Conservation (phyloP, 768 basidiomycete genomes). For the Boletus bicolor region DNA sequence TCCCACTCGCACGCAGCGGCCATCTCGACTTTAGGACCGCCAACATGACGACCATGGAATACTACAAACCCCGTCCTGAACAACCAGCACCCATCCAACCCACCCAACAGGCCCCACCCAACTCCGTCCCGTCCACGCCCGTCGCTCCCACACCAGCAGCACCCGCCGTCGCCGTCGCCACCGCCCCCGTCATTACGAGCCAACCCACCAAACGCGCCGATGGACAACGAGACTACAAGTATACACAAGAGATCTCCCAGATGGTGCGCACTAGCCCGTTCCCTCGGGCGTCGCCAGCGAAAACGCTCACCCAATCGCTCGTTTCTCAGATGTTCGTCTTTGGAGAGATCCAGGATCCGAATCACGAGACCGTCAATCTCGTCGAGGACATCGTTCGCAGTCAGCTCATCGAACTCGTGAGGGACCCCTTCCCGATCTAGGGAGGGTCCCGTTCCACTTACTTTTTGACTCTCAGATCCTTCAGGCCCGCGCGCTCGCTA, state of each 20-base stretch:
- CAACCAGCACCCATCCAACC: slow-evolving; percentile 18
- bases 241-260: slow-evolving; percentile 88
- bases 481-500: slow-evolving; percentile 83
- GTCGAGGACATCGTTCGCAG: slow-evolving; percentile 94
- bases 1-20: background rate
- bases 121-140: slow-evolving; percentile 22
- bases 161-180: slow-evolving; percentile 6
- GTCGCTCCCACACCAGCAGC: slow-evolving; percentile 5
- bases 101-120: slow-evolving; percentile 5
- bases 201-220: slow-evolving; percentile 19
- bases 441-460: background rate
- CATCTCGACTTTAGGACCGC: too few relatives aligned
- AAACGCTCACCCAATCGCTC: background rate
- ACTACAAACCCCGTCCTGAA: slow-evolving; percentile 29
- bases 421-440: background rate
- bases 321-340: slow-evolving; percentile 87
- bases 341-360: slow-evolving; percentile 90
- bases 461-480: slow-evolving; percentile 55
- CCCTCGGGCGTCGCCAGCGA: too few relatives aligned
- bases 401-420: slow-evolving; percentile 87
- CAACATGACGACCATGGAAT: slow-evolving; percentile 18
- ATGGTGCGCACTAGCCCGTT: slow-evolving; percentile 54
- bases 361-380: slow-evolving; percentile 81
- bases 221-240: slow-evolving; percentile 70
- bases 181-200: slow-evolving; percentile 2